Conservation (phyloP, 2,329 filamentous ascomycete genomes). For the Ophiognomonia clavigignenti-juglandacearum region DNA sequence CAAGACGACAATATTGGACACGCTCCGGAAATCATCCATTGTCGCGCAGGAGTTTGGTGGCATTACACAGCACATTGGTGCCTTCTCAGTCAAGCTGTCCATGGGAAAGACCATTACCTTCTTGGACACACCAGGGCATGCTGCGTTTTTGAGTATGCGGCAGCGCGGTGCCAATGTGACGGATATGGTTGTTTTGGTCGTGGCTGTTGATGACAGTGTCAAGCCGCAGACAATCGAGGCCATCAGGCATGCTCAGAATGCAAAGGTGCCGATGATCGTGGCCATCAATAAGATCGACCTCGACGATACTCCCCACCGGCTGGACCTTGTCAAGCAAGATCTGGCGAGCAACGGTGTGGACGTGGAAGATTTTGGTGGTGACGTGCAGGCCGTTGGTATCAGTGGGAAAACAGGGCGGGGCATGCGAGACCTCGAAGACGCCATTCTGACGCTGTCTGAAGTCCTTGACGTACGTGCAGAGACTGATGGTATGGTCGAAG, state of each 20-base stretch:
- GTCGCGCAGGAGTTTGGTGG: slow-evolving; percentile 90
- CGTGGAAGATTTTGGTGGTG: slow-evolving; percentile 91
- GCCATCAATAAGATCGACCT: slow-evolving; percentile 82
- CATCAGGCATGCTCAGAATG: slow-evolving; percentile 82
- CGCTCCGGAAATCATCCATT: slow-evolving; percentile 85
- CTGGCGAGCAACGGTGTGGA: slow-evolving; percentile 79
- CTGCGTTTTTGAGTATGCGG: slow-evolving; percentile 92
- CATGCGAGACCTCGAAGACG: slow-evolving; percentile 90
- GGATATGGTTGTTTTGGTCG: slow-evolving; percentile 92
- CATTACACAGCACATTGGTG: slow-evolving; percentile 97
- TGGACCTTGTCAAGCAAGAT: slow-evolving; percentile 84
- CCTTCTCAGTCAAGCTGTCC: slow-evolving; percentile 86
- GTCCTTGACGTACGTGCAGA: slow-evolving; percentile 88
- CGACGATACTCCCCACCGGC: slow-evolving; percentile 77
- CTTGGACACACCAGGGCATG: slow-evolving; percentile 92
- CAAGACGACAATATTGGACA: slow-evolving; percentile 95
- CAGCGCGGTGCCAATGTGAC: slow-evolving; percentile 93
- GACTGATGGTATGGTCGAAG: slow-evolving; percentile 71
- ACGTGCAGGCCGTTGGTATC: slow-evolving; percentile 86
- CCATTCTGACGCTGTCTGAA: slow-evolving; percentile 78
- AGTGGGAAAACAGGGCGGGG: slow-evolving; percentile 92
- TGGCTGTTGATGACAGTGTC: slow-evolving; percentile 94
- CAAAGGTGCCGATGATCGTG: slow-evolving; percentile 91
- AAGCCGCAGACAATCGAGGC: slow-evolving; percentile 97
- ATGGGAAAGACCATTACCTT: slow-evolving; percentile 91